Percentiles rank a stretch among this genome's conserved stretches.
Evolutionary conservation across 345 rosid genomes (phyloP).

Genomic region (Linum trigynum): DNA sequence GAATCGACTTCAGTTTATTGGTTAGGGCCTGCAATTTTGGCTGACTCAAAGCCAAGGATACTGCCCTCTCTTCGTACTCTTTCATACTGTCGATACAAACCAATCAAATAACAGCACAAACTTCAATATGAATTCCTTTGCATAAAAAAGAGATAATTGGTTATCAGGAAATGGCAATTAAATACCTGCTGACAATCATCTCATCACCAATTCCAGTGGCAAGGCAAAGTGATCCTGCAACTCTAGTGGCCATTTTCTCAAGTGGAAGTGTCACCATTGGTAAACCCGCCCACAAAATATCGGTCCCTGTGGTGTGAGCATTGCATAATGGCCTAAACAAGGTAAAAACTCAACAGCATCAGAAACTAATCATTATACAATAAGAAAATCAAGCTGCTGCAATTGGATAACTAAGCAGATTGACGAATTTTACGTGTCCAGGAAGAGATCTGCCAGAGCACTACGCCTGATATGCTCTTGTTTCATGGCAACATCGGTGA

Average conservation of each 20-base stretch:
- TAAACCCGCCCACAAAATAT: conserved; percentile 95
- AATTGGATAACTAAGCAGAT: neutral
- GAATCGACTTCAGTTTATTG: conserved; percentile 53
- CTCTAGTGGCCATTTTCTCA: conserved; percentile 99
- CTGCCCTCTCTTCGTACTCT: conserved; percentile 88
- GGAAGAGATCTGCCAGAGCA: conserved; percentile 90
- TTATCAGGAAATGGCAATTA: neutral
- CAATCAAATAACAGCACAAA: neutral
- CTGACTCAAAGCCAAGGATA: conserved; percentile 61
- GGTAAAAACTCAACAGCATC: neutral
- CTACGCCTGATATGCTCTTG: conserved; percentile 88
- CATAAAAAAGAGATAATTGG: neutral
- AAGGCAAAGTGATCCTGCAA: conserved; percentile 93
- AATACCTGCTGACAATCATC: conserved; percentile 86
- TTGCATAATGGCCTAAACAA: conserved; percentile 79
- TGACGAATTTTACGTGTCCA: conserved; percentile 59
- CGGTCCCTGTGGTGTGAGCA: conserved; percentile 98
- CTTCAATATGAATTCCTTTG: neutral
- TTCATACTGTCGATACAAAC: conserved; percentile 44
- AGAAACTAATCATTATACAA: conserved; percentile 6
- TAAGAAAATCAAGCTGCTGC: neutral
- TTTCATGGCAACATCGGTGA: conserved; percentile 99
- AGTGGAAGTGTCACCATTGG: conserved; percentile 97
- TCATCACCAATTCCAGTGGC: conserved; percentile 97
- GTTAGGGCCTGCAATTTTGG: conserved; percentile 66